Evolutionary conservation across 1,139 yeast species (phyloP), one percentile per base, ranked within the genome.

Genomic region (Petasospora rhodanensis): DNA sequence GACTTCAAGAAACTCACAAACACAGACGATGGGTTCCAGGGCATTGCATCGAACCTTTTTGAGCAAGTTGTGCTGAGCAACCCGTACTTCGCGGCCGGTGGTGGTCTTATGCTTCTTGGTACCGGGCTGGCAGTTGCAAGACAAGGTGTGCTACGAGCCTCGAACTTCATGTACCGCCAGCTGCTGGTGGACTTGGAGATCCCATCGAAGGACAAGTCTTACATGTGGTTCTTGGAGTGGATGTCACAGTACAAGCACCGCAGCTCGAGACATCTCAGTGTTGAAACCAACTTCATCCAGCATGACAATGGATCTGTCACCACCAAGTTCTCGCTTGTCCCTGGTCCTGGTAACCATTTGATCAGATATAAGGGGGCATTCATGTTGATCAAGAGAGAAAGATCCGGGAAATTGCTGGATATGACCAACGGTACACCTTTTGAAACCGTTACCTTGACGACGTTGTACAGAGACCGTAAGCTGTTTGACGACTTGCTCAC

Each of bases 21-120:
- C n/a, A 16, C 45, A 3, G 37, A 45, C n/a, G 50, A 46, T 24
- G 47, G 50, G 1, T 24, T 47, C 7, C n/a, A 24, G 5, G 47
- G 49, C 0, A 42, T 49, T 43, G 53, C 54, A 0, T 24, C 45
- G 3, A 39, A 27, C 12, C n/a, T 48, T 7, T 38, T 46, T 25
- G 43, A 70, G 27, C 79, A 73, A 37, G 72, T 80, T 7, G 64
- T 85, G 46, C 68, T 71, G 13, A 73, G 78, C 26, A 91, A 91
- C 54, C 97, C 96, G 8, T 86, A 85, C 58, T 91, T 91, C 62
- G 94, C 96, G 3, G 98, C 97, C 0, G 93, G 98, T 51, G 96
- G 96, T 48, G 98, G 98, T 0, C 66, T 91, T 28, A 91, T 91
- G 98, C 67, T 89, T 4, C 64, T 91, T 3, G 98, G 98, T 14